Evolutionary conservation across 345 rosid genomes (phyloP).

Genomic region (Syzygium oleosum): DNA sequence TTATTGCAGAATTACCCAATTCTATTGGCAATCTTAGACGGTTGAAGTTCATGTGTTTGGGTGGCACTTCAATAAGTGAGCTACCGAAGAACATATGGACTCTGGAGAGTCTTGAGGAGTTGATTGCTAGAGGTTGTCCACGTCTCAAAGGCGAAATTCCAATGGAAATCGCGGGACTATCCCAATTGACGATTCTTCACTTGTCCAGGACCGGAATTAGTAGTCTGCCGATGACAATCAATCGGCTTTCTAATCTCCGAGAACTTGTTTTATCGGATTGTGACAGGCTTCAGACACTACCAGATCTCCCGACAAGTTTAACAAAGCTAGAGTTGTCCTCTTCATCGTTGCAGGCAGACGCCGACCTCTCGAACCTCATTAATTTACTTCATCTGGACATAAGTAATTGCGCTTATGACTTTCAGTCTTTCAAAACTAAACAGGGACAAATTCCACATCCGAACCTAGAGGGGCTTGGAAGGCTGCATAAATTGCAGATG

Average conservation of each 20-base stretch:
- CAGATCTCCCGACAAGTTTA: neutral
- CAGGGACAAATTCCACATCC: neutral
- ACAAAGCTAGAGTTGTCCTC: neutral
- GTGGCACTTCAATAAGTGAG: rapidly evolving
- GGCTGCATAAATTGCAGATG: neutral
- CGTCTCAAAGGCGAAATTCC: neutral
- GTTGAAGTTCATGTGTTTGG: neutral
- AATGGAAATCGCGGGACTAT: neutral
- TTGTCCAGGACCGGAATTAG: neutral
- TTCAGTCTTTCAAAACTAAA: rapidly evolving
- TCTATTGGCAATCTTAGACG: neutral
- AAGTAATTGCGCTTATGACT: neutral
- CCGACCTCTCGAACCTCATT: neutral
- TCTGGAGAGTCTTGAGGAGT: neutral
- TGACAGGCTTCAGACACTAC: neutral
- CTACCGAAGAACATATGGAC: neutral
- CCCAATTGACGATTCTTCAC: neutral
- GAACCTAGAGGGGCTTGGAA: neutral
- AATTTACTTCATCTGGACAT: neutral
- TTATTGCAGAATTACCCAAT: rapidly evolving
- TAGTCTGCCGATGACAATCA: neutral
- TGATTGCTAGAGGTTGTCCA: rapidly evolving
- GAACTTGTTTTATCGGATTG: neutral
- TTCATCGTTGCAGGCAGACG: neutral
- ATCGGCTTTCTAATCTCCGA: neutral